Base-by-base conservation (phyloP, 2,329 filamentous ascomycete genomes). In the Neofusicoccum sp. region DNA sequence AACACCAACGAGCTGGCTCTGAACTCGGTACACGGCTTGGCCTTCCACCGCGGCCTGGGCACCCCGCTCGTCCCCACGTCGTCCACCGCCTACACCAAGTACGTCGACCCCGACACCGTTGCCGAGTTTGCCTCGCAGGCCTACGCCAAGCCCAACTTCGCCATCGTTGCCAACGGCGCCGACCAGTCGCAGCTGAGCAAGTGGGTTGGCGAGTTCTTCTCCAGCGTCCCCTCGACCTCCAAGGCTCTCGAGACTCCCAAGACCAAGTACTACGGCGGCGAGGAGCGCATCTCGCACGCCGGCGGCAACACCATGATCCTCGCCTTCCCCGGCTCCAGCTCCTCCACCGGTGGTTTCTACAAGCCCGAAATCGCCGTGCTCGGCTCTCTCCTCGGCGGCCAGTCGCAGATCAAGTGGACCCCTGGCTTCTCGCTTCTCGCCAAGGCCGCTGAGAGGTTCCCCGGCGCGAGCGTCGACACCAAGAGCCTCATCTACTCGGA, bases 201-300 rank as follows among this genome's bases (percentile, higher is more conserved):
- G 81, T 98, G 93, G 93, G 88, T 96, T 65, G 86, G 87, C 72
- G 87, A 96, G 74, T 97, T 97, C 85, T 98, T 99, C 84, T 86
- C 87, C 75, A 82, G 84, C 63, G 82, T 89, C 53, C 84, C 88
- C 81, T 68, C 71, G 72, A 56, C 68, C 70, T 76, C 82, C 65
- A 73, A 76, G 78, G 68, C 79, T 41, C 78, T 89, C 65, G 83
- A 86, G 73, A 79, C 81, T 64, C 78, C 85, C 67, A 82, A 89
- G 65, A 85, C 86, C 74, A 95, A 93, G 79, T 99, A 98, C 86
- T 90, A 86, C 73, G 95, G 95, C 76, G 96, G 95, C 73, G 92
- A 99, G 83, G 91, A 96, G 82, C 91, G 95, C 69, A 89, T 90
- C 67, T 83, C 89, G 65, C 89, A 91, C 76, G 82, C 82, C 63